Evolutionary conservation across 176 grass and related monocot species (phyloP), one percentile per base, ranked within the genome.

Genomic region (Stipa capillata): DNA sequence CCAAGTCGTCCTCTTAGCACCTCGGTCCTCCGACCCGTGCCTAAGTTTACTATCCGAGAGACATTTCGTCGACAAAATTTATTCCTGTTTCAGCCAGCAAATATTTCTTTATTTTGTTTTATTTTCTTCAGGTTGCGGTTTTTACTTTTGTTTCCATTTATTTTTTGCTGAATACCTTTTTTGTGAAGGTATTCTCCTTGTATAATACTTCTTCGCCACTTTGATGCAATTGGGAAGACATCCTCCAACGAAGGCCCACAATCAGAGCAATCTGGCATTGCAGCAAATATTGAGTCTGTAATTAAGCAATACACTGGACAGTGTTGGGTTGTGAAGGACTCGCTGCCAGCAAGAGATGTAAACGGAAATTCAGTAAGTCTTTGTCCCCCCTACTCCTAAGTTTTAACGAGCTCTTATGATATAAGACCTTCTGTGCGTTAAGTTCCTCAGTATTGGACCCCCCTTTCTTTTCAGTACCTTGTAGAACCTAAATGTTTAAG

Each of bases 191-290:
- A 92, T 79, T 92, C 88, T 70, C 96, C 96, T 63, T 95, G 83
- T 85, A 85, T 99, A 84, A 61, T 99, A 68, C 77, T 99, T 80
- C 90, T 95, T 83, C 90, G 86, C 36, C 87, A 99, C 61, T 95
- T 95, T 50, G 86, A 95, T 82, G 85, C 81, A 42, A 90, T 99
- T 80, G 80, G 83, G 20, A 95, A 89, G 84, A 31, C 89, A 57
- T 95, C 92, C 80, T 93, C 90, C 58, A 91, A 76, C 18, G 90
- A 95, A 77, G 85, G 90, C 15, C 66, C 90, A 93, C 84, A 81
- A 73, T 91, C 88, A 84, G 92, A 93, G 73, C 90, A 95, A 84
- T 78, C 88, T 85, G 86, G 92, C 45, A 85, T 93, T 69, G 81
- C 86, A n/a, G 88, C 77, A 32, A 89, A 93, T 48, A 78, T 99